Evolutionary conservation across 345 rosid genomes (phyloP), one percentile per base, ranked within the genome.

Genomic region (Cardamine resedifolia): DNA sequence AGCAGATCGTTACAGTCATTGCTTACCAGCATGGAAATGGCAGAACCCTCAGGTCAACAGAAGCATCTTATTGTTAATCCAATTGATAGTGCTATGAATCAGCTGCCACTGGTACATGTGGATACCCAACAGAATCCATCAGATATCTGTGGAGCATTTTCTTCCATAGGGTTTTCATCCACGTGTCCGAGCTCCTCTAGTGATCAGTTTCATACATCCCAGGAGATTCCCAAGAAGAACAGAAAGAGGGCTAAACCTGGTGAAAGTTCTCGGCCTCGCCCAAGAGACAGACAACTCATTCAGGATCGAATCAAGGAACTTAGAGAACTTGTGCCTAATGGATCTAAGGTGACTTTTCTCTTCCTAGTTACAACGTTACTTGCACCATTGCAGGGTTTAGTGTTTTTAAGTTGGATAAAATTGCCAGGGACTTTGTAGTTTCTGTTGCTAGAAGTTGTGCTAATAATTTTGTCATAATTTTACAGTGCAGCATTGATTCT

Each of bases 221-320:
- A 80, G 44, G 96, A 84, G 76, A 85, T 88, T 44, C 76, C 79
- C 16, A 87, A 85, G 89, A 86, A 79, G 83, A 81, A 73, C 70
- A 90, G 81, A 77, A 91, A 82, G 84, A 88, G 90, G 81, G 85
- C 91, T 53, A 91, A 83, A 79, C 89, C 93, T 51, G 96, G 91
- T 73, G 99, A 95, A 84, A 91, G 79, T 72, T 81, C 79, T 74
- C 86, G 96, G 80, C 96, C 99, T 62, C 84, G 99, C 52, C 99
- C 99, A 64, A 89, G 97, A 82, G 99, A 95, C 76, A 86, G 99
- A 55, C 99, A 95, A 76, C 83, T 91, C 72, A 95, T 95, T 79
- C 99, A 95, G 68, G 99, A 95, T 85, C 87, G 97, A 50, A 85
- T 95, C 36, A 95, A 95, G 85, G 97, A 95, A 85, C 85, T 95